These are phyloP conservation scores for Penicillium sp. DNA, from an alignment of 2,329 filamentous ascomycete genomes.

Conservation along the genomic window DNA sequence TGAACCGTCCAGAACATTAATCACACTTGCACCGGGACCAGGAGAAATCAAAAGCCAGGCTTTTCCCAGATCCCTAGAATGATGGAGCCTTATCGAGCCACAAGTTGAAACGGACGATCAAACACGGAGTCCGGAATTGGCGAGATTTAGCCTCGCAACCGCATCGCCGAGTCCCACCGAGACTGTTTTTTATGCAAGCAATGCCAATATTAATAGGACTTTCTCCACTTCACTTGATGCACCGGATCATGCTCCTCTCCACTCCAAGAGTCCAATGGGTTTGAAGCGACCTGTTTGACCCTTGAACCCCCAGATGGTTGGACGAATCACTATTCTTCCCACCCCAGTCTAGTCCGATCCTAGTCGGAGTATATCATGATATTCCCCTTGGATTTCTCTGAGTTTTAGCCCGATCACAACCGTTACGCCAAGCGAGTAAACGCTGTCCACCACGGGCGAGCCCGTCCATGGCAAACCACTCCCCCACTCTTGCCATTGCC, in stretches of 20 bases:
- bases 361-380: conserved; percentile 20
- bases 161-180: no score
- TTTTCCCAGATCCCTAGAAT: no score
- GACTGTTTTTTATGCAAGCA: background rate
- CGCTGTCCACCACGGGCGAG: conserved; percentile 28
- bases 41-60: no score
- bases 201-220: no score
- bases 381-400: no score
- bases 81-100: background rate
- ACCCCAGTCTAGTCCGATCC: conserved; percentile 19
- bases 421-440: conserved; percentile 29
- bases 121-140: no score
- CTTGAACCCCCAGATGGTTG: no score
- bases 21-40: no score
- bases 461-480: conserved; percentile 29
- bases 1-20: no score
- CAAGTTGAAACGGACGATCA: background rate
- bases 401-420: conserved; percentile 21
- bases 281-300: conserved; percentile 20
- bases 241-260: conserved; percentile 23
- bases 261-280: conserved; percentile 6
- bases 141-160: no score
- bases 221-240: conserved; percentile 27
- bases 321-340: conserved; percentile 16
- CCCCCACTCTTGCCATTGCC: conserved; percentile 8